These are phyloP conservation scores for Apiospora malaysiana DNA, from an alignment of 2,329 filamentous ascomycete genomes.

Conservation along the genomic window DNA sequence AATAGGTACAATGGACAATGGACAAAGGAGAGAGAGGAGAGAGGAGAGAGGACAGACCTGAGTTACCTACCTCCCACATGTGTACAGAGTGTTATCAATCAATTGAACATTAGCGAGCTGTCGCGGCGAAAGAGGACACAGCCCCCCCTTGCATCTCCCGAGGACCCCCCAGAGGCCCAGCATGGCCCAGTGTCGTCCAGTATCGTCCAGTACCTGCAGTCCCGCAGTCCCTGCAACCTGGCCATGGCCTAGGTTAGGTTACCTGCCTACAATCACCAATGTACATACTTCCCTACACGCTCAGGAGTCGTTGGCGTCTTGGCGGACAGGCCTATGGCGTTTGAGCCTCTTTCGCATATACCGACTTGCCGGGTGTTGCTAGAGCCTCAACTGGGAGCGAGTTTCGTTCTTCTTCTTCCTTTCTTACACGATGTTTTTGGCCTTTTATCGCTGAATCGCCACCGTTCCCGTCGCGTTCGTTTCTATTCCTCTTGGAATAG, in stretches of 20 bases:
- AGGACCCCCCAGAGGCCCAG: background rate
- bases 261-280: too few species aligned
- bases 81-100: too few species aligned
- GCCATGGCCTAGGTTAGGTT: background rate
- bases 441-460: conserved; percentile 11
- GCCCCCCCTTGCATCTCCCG: conserved; percentile 14
- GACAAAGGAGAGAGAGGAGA: background rate
- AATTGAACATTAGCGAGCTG: background rate
- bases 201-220: background rate
- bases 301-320: conserved; percentile 23
- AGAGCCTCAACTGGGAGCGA: conserved; percentile 9
- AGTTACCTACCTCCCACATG: too few species aligned
- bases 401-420: background rate
- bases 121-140: conserved; percentile 9
- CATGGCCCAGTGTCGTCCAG: background rate
- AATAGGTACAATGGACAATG: background rate
- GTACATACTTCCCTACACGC: conserved; percentile 15
- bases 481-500: conserved; percentile 12
- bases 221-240: conserved; percentile 8
- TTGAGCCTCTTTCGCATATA: conserved; percentile 17
- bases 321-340: conserved; percentile 7
- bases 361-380: conserved; percentile 9
- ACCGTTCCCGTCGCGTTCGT: conserved; percentile 6
- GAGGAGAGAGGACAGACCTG: too few species aligned
- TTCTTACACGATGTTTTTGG: background rate